phyloP scores from a whole-genome alignment of 228 moss, liverwort and hornwort genomes.

The Sphagnum magellanicum region DNA sequence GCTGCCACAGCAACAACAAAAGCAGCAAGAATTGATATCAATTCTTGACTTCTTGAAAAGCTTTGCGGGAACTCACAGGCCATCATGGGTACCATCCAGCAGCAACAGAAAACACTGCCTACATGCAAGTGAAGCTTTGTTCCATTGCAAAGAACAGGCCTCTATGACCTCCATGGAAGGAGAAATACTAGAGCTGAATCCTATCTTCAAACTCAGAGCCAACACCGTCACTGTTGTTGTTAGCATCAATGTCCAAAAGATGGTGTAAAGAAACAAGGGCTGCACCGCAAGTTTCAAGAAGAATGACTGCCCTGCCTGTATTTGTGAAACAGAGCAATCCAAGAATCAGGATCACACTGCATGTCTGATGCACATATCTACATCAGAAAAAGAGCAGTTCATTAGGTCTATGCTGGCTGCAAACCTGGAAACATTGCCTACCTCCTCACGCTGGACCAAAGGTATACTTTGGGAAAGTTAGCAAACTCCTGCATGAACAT shows the following conservation, averaged over 20 bases:
- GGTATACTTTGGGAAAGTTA: background rate
- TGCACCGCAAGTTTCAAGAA: slow-evolving; percentile 29
- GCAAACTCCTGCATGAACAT: background rate
- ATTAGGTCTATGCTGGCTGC: background rate
- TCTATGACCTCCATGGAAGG: slow-evolving; percentile 43
- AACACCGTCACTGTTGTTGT: slow-evolving; percentile 39
- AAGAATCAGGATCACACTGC: background rate
- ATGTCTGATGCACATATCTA: background rate
- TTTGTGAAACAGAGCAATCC: background rate
- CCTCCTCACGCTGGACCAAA: background rate
- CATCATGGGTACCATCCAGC: slow-evolving; percentile 47
- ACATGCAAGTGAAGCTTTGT: slow-evolving; percentile 37
- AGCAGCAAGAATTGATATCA: slow-evolving; percentile 64
- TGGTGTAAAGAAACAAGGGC: slow-evolving; percentile 38
- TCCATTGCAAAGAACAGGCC: slow-evolving; percentile 43
- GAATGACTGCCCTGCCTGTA: slow-evolving; percentile 39
- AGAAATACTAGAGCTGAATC: slow-evolving; percentile 50
- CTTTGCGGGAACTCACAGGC: slow-evolving; percentile 49
- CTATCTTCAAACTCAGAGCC: slow-evolving; percentile 48
- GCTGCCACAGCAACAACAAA: slow-evolving; percentile 70
- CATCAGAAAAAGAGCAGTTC: background rate
- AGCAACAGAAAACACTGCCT: slow-evolving; percentile 58
- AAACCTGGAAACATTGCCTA: background rate
- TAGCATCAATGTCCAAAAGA: slow-evolving; percentile 48
- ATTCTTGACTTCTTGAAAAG: slow-evolving; percentile 53